A percentile compares a stretch with the other conserved stretches of the same genome.
Conservation (phyloP, 2,329 filamentous ascomycete genomes). For the Beauveria bassiana region DNA sequence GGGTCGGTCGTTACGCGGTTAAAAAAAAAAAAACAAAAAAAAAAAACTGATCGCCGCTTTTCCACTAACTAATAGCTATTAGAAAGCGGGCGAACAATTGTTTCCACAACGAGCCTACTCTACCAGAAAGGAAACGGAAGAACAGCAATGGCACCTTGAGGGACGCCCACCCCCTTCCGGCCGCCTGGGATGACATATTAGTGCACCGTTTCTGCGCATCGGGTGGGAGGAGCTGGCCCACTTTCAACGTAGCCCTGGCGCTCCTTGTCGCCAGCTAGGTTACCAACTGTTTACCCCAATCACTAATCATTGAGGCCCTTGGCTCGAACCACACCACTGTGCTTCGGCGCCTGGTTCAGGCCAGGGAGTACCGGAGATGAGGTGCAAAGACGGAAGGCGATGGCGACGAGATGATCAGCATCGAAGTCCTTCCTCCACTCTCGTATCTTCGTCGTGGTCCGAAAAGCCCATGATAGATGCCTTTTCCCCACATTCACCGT, state of each 20-base stretch:
- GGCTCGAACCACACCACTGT: background rate
- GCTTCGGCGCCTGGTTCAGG: conserved; percentile 1
- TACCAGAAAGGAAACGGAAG: background rate
- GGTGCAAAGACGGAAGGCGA: background rate
- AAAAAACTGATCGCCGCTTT: background rate
- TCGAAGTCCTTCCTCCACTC: background rate
- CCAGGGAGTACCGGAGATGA: background rate
- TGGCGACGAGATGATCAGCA: background rate
- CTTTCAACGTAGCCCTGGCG: background rate
- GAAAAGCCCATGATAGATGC: background rate
- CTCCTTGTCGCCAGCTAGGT: background rate
- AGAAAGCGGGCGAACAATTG: background rate
- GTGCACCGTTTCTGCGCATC: conserved; percentile 5
- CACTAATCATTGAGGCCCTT: conserved; percentile 5
- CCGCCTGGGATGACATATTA: background rate
- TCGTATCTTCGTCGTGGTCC: background rate
- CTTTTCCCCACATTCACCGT: background rate
- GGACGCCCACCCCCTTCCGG: background rate
- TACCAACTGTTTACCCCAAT: background rate
- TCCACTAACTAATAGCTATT: background rate
- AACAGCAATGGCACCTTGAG: background rate
- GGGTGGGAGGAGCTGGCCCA: background rate
- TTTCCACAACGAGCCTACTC: no score
- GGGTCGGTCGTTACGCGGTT: background rate
- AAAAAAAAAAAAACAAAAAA: no score